Evolutionary conservation across 2,329 filamentous ascomycete genomes (phyloP).

Genomic region (Penicillium fuscoglaucum): DNA sequence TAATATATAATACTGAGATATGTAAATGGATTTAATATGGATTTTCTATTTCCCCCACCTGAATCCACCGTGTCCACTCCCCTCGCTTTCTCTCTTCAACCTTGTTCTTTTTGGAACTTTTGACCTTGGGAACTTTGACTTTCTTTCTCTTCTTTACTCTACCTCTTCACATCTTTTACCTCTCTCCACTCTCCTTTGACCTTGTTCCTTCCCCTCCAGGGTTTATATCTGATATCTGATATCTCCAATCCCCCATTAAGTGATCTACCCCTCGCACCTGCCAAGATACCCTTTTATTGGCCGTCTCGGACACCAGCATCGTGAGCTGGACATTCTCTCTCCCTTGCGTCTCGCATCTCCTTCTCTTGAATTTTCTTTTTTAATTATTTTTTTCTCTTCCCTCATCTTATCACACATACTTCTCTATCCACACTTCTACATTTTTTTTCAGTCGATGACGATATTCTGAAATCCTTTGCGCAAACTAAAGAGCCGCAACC

Average conservation of each 20-base stretch:
- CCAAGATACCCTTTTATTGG: conserved; percentile 26
- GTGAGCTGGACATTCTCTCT: conserved; percentile 26
- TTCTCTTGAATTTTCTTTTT: conserved; percentile 3
- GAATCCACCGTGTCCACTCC: conserved; percentile 10
- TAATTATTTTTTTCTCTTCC: conserved; percentile 4
- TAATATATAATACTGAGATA: not conserved
- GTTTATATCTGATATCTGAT: not conserved
- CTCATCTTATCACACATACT: not conserved
- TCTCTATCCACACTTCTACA: not conserved
- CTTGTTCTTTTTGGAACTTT: not conserved
- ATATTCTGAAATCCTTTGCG: not conserved
- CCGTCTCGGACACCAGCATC: conserved; percentile 22
- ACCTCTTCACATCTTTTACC: not conserved
- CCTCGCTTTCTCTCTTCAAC: conserved; percentile 1
- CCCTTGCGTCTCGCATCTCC: conserved; percentile 29
- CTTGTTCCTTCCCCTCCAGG: not conserved
- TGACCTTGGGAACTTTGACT: not conserved
- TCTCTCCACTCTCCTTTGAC: not conserved
- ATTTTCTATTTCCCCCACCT: not conserved
- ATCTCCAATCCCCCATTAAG: not conserved
- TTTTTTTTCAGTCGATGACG: not conserved
- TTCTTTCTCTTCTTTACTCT: not conserved
- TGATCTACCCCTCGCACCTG: conserved; percentile 8
- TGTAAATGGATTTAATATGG: no score
- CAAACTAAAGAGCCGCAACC: not conserved